Evolutionary conservation across 768 basidiomycete species (phyloP).

Genomic region (Nevesoporus exiguus): DNA sequence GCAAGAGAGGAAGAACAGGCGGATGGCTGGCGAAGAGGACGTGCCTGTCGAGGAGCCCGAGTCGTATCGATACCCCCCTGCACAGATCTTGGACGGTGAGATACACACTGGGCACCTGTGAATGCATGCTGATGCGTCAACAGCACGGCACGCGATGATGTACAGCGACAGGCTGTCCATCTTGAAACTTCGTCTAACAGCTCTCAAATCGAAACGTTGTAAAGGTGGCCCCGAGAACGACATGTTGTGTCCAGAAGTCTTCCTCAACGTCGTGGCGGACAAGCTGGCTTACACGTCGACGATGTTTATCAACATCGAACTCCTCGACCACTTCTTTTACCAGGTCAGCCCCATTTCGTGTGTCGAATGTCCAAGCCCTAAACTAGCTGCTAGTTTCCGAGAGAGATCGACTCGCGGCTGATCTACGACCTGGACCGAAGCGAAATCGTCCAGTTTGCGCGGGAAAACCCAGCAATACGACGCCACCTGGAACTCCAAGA

Average conservation of each 20-base stretch:
- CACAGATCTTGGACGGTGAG: constrained; percentile 88
- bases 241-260: constrained; percentile 92
- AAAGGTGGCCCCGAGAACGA: constrained; percentile 83
- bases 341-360: constrained; percentile 54
- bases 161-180: constrained; percentile 79
- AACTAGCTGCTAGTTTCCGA: constrained; percentile 70
- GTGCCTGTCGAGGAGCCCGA: constrained; percentile 47
- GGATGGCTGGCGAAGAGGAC: constrained; percentile 41
- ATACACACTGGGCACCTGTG: neutral
- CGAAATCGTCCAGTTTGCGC: constrained; percentile 88
- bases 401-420: constrained; percentile 92
- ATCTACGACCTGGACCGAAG: constrained; percentile 90
- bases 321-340: constrained; percentile 98
- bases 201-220: constrained; percentile 88
- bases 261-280: constrained; percentile 94
- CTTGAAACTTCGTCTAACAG: constrained; percentile 80
- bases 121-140: constrained; percentile 4
- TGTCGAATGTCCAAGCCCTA: neutral
- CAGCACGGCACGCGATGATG: constrained; percentile 90
- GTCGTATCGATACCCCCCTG: constrained; percentile 88
- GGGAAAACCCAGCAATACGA: constrained; percentile 89
- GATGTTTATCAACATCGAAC: constrained; percentile 98
- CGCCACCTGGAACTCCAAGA: constrained; percentile 92
- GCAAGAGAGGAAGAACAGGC: constrained; percentile 54
- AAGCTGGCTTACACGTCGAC: constrained; percentile 94